Evolutionary conservation across 805 yeast genomes (phyloP).

Genomic region (Candida railenensis): DNA sequence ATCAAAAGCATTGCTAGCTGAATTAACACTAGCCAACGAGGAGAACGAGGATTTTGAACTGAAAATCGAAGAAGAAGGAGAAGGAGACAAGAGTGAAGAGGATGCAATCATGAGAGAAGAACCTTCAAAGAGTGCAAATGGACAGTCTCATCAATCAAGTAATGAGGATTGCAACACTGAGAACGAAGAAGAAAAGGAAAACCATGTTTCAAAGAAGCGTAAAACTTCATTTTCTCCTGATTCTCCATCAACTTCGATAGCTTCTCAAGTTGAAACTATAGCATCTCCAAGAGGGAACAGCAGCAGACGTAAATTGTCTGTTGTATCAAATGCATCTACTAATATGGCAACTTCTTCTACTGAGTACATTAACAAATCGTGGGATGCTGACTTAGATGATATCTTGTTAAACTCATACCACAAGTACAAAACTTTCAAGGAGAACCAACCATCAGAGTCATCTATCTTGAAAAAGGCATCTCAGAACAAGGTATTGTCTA

Average conservation of each 20-base stretch:
- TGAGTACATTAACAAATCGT: conserved; percentile 16
- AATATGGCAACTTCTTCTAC: conserved; percentile 6
- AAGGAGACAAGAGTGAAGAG: neutral
- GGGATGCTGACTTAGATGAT: conserved; percentile 38
- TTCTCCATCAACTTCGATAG: conserved; percentile 37
- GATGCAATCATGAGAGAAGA: no score
- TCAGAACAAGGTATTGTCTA: conserved; percentile 39
- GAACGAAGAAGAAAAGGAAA: neutral
- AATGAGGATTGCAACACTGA: no score
- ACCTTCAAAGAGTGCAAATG: no score
- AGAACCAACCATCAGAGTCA: conserved; percentile 19
- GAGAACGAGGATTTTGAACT: conserved; percentile 8
- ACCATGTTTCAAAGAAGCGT: conserved; percentile 2
- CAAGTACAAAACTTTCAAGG: conserved; percentile 32
- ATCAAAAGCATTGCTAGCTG: conserved; percentile 3
- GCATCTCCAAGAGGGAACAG: conserved; percentile 21
- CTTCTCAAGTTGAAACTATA: conserved; percentile 32
- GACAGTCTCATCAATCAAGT: no score
- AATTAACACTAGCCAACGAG: conserved; percentile 7
- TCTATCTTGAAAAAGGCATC: conserved; percentile 30
- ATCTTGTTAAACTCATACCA: conserved; percentile 31
- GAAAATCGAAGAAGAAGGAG: neutral
- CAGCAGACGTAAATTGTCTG: conserved; percentile 9
- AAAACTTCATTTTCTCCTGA: conserved; percentile 11
- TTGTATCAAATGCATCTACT: conserved; percentile 5